Percentiles rank a stretch among this genome's conserved stretches.
phyloP scores from a whole-genome alignment of 208 protist genomes.

The Acanthamoeba lenticulata region DNA sequence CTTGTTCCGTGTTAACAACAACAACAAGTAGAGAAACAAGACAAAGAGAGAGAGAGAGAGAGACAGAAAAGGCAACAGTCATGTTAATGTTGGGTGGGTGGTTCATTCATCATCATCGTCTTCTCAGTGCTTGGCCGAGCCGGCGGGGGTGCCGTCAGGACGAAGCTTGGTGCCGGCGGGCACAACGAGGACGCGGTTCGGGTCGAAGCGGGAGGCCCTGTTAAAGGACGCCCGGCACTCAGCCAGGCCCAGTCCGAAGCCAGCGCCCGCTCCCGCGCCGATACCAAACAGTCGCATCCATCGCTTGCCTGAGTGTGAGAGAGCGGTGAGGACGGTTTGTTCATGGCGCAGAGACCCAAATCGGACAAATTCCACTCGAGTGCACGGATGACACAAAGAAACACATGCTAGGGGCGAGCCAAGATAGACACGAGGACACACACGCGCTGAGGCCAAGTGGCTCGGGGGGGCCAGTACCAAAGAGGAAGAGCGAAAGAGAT shows the following conservation, averaged over 20 bases:
- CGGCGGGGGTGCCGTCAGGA: background rate
- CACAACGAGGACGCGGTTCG: background rate
- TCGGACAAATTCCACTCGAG: background rate
- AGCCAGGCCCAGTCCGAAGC: constrained; percentile 4
- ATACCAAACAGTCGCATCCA: constrained; percentile 12
- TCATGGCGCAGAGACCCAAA: background rate
- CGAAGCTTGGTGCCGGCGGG: background rate
- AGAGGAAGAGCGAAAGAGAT: background rate
- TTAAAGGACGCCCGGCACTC: constrained; percentile 30
- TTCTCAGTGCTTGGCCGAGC: background rate
- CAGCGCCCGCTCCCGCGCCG: background rate
- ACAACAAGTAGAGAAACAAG: background rate
- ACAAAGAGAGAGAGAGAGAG: too few relatives aligned
- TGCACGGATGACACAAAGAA: background rate
- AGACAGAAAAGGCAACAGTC: too few relatives aligned
- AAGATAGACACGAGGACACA: background rate
- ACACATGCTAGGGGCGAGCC: background rate
- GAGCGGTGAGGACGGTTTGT: background rate
- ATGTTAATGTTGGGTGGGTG: background rate
- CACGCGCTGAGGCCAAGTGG: background rate
- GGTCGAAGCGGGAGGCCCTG: background rate
- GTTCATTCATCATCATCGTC: background rate
- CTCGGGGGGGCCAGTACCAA: background rate
- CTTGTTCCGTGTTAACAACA: background rate
- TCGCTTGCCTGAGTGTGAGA: background rate